Percentiles rank a stretch among this genome's conserved stretches.
Evolutionary conservation across 176 grass and related monocot species (phyloP).

Genomic region (Alopecurus myosuroides): DNA sequence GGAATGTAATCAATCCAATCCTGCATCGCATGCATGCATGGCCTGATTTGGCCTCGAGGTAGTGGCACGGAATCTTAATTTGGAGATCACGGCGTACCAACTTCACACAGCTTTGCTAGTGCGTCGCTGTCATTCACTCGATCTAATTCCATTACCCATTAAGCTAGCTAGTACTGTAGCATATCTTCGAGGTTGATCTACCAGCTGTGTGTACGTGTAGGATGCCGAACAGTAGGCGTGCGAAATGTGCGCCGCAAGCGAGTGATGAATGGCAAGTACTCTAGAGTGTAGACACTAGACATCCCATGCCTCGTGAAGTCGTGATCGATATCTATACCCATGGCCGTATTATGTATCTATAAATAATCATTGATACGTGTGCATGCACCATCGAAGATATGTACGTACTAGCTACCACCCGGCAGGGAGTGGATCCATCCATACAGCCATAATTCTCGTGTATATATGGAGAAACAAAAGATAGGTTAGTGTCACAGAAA

Average conservation of each 20-base stretch:
- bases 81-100: neutral
- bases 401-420: too few relatives aligned
- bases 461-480: neutral
- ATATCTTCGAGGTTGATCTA: neutral
- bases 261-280: neutral
- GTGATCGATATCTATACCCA: neutral
- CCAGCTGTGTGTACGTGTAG: neutral
- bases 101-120: neutral
- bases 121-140: neutral
- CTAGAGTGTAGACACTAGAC: neutral
- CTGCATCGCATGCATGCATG: neutral
- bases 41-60: neutral
- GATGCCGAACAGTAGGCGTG: neutral
- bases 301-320: neutral
- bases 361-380: neutral
- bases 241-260: neutral
- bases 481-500: too few relatives aligned
- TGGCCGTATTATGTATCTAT: neutral
- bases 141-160: neutral
- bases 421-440: too few relatives aligned
- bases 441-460: too few relatives aligned
- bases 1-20: neutral
- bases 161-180: too few relatives aligned
- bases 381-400: neutral
- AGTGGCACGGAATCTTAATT: slow-evolving; percentile 17